Percentiles rank a stretch among this genome's conserved stretches.
Evolutionary conservation across 352 stramenopile genomes (phyloP).

Genomic region (Phytopythium aichiense): DNA sequence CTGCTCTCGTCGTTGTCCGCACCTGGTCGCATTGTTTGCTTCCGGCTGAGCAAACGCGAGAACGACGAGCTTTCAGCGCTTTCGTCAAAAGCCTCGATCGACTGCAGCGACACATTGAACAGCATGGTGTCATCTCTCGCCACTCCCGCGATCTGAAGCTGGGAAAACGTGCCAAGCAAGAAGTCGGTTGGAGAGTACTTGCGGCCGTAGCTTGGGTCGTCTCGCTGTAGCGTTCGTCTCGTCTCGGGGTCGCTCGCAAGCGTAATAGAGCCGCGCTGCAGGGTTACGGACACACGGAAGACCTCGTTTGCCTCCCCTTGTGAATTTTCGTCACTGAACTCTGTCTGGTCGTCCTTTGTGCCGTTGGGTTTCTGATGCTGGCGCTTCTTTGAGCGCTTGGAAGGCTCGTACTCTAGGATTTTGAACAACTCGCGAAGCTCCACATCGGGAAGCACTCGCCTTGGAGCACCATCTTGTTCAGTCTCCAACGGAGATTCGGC

Average conservation of each 20-base stretch:
- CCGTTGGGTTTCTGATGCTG: conserved; percentile 30
- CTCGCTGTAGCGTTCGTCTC: conserved; percentile 52
- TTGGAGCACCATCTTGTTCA: conserved; percentile 22
- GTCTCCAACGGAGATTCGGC: conserved; percentile 25
- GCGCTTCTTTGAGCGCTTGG: conserved; percentile 55
- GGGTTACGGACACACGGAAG: conserved; percentile 64
- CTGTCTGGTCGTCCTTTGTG: conserved; percentile 16
- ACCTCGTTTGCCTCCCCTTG: conserved; percentile 43
- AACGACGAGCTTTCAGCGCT: conserved; percentile 82
- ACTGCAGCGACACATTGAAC: conserved; percentile 81
- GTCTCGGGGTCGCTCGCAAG: conserved; percentile 72
- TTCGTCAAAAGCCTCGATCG: conserved; percentile 85
- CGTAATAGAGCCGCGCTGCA: conserved; percentile 74
- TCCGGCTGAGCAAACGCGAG: conserved; percentile 71
- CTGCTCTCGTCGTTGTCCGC: conserved; percentile 48
- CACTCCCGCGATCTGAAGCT: conserved; percentile 72
- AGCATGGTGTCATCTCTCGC: conserved; percentile 65
- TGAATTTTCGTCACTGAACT: conserved; percentile 26
- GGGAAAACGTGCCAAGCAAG: conserved; percentile 68
- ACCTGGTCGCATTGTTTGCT: conserved; percentile 38
- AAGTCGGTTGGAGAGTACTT: conserved; percentile 78
- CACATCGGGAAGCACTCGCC: conserved; percentile 67
- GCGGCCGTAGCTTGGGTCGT: conserved; percentile 57
- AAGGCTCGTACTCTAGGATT: conserved; percentile 81
- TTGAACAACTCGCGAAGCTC: conserved; percentile 86